These are phyloP conservation scores for Monilinia laxa DNA, from an alignment of 2,329 filamentous ascomycete species.

Conservation along the genomic window DNA sequence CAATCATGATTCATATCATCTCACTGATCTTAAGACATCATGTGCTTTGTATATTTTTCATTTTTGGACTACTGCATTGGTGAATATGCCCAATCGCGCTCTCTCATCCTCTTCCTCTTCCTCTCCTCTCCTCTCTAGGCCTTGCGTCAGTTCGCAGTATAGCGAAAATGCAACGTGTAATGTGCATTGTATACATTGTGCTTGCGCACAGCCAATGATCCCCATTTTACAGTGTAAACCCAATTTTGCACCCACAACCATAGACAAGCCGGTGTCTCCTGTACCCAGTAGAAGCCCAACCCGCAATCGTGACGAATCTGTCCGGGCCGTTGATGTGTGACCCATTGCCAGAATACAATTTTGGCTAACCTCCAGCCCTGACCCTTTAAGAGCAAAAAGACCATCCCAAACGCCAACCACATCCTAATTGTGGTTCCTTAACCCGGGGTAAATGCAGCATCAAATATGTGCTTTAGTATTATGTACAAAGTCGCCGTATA, in stretches of 20 bases:
- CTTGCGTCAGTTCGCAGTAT: not conserved
- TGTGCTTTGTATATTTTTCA: not conserved
- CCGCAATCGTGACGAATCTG: conserved; percentile 4
- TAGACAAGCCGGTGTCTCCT: conserved; percentile 6
- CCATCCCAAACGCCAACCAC: conserved; percentile 17
- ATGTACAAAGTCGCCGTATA: conserved; percentile 28
- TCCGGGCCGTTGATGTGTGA: conserved; percentile 19
- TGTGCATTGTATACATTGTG: conserved; percentile 1
- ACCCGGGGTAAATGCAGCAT: conserved; percentile 21
- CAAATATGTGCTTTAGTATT: conserved; percentile 23
- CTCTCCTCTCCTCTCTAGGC: not conserved
- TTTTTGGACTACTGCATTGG: conserved; percentile 8
- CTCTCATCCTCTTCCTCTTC: not conserved
- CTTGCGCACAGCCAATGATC: conserved; percentile 6
- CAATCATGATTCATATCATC: not conserved
- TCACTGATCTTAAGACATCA: not conserved
- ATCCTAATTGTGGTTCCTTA: conserved; percentile 17
- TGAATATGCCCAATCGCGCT: not conserved
- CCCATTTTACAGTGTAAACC: conserved; percentile 13
- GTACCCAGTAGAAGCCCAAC: conserved; percentile 11
- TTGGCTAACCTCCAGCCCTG: conserved; percentile 1
- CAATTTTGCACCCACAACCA: conserved; percentile 12
- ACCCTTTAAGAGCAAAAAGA: not conserved
- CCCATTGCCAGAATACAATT: conserved; percentile 16
- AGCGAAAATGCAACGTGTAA: conserved; percentile 2